Evolutionary conservation across 371 early-diverging fungal genomes (phyloP).

Genomic region (Rhizopus stolonifer): DNA sequence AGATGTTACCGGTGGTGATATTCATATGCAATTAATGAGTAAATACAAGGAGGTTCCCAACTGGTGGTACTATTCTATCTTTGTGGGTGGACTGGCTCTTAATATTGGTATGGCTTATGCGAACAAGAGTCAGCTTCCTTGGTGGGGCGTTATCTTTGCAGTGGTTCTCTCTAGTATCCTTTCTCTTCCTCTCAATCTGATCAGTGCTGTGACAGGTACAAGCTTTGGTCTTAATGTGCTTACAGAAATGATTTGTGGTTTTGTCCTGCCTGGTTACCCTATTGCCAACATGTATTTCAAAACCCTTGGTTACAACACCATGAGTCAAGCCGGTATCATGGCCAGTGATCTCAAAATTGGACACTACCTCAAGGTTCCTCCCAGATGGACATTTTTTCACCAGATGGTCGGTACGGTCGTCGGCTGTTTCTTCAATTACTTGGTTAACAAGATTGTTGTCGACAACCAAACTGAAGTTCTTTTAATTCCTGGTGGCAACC

Average conservation of each 20-base stretch:
- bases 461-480: constrained; percentile 44
- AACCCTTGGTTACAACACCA: constrained; percentile 54
- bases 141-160: constrained; percentile 76
- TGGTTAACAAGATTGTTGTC: constrained; percentile 50
- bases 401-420: constrained; percentile 66
- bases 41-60: constrained; percentile 59
- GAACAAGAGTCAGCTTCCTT: constrained; percentile 53
- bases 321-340: constrained; percentile 55
- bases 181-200: constrained; percentile 39
- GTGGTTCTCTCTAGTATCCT: constrained; percentile 48
- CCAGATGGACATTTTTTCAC: constrained; percentile 56
- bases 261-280: constrained; percentile 33
- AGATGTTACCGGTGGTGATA: constrained; percentile 11
- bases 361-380: constrained; percentile 77
- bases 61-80: constrained; percentile 74
- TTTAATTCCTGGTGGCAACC: constrained; percentile 39
- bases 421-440: constrained; percentile 55
- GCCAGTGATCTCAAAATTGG: constrained; percentile 68
- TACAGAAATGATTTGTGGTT: constrained; percentile 62
- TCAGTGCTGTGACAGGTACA: constrained; percentile 37
- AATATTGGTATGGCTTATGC: constrained; percentile 64
- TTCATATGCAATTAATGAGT: constrained; percentile 34
- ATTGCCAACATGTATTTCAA: constrained; percentile 63
- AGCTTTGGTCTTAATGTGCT: constrained; percentile 59
- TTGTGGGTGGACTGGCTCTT: constrained; percentile 58